A percentile compares a stretch with the other conserved stretches of the same genome.
These are phyloP conservation scores for Allium fistulosum DNA, from an alignment of 106 monocot genomes.

Conservation along the genomic window DNA sequence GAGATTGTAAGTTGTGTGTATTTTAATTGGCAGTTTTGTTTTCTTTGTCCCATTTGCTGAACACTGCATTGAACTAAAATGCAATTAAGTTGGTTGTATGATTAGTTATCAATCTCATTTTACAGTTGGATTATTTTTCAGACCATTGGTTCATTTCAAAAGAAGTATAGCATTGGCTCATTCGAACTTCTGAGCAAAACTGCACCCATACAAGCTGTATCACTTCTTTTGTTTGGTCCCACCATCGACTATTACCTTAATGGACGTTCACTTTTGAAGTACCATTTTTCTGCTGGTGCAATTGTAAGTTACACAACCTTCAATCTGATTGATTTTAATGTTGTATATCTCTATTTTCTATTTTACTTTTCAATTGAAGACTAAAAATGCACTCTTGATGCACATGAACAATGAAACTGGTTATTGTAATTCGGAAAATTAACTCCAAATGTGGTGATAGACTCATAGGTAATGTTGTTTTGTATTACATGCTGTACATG, in stretches of 20 bases:
- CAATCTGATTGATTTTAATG: background rate
- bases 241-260: slow-evolving; percentile 66
- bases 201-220: slow-evolving; percentile 80
- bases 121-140: slow-evolving; percentile 14
- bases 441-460: too few species aligned
- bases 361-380: too few species aligned
- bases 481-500: too few species aligned
- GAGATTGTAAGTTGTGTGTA: too few species aligned
- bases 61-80: too few species aligned
- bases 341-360: background rate
- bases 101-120: background rate
- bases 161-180: slow-evolving; percentile 75
- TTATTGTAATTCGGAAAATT: too few species aligned
- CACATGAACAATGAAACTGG: too few species aligned
- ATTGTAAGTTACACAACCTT: slow-evolving; percentile 39
- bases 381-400: too few species aligned
- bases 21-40: too few species aligned
- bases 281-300: slow-evolving; percentile 53
- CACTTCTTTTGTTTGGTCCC: slow-evolving; percentile 75
- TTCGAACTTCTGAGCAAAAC: slow-evolving; percentile 90
- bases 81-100: too few species aligned
- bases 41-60: too few species aligned
- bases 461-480: too few species aligned
- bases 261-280: slow-evolving; percentile 32
- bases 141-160: slow-evolving; percentile 91